Base-by-base conservation (phyloP, 805 yeast species). In the Cyberlindnera bimundalis region DNA sequence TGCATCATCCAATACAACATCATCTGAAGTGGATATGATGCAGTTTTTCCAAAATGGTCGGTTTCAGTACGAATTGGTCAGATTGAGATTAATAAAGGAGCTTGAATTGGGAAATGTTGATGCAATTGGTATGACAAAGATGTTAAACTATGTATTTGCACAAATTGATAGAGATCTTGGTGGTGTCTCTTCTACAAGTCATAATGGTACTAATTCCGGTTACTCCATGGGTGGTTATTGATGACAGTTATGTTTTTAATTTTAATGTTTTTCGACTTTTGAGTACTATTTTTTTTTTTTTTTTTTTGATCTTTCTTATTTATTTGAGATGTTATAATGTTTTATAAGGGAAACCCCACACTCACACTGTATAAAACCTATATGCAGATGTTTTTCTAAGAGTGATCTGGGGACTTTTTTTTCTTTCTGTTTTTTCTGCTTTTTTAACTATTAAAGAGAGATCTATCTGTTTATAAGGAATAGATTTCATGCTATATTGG, bases 81-180 rank as follows among this genome's bases (percentile, higher is more conserved):
- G 51, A 23, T 47, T 43, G 13, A 36, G 40, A 19, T 28, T 55
- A 12, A 6, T 51, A 2, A 50, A 47, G 17, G 56, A 52, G 23
- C 26, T 55, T 16, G 50, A 48, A 16, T 39, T 17, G 15, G 49
- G 39, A 1, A 37, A 37, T 10, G 11, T 39, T 12, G 56, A 52
- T 31, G 20, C 38, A 9, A 24, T 16, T 4, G 13, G 15, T 4
- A 36, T 48, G 17, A 25, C 43, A 6, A 52, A 45, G 33, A 30
- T 54, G 36, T 38, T 55, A 4, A 52, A 52, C 34, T 32, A 51
- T 8, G 37, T 52, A 1, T 52, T 55, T 30, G 34, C 33, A 6
- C 53, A 54, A 20, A 21, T 52, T 26, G 60, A 53, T 17, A 42
- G 55, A 29, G 59, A 55, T 29, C 23, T 46, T 21, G 15, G 23